Evolutionary conservation across 192 early-diverging fungal genomes (phyloP).

Genomic region (Globomyces pollinis-pini): DNA sequence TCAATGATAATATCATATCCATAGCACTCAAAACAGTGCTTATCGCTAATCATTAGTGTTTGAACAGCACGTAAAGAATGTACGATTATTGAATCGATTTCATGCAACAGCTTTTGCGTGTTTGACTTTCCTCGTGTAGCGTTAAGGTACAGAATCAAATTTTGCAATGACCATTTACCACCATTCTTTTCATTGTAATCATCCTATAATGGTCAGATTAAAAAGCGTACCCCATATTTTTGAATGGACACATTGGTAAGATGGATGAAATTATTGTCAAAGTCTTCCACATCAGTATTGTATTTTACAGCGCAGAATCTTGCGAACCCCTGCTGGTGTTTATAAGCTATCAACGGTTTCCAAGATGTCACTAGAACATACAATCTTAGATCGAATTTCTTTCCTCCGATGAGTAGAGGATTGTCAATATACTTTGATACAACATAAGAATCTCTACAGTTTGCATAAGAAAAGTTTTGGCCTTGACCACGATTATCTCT

Average conservation of each 20-base stretch:
- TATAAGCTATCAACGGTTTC: slow-evolving; percentile 49
- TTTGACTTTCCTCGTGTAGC: slow-evolving; percentile 34
- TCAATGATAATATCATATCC: slow-evolving; percentile 54
- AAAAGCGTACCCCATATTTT: slow-evolving; percentile 42
- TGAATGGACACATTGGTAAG: slow-evolving; percentile 55
- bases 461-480: slow-evolving; percentile 47
- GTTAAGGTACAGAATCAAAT: slow-evolving; percentile 39
- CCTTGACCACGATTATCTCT: slow-evolving; percentile 25
- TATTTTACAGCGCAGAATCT: slow-evolving; percentile 49
- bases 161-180: slow-evolving; percentile 46
- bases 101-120: slow-evolving; percentile 29
- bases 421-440: slow-evolving; percentile 50
- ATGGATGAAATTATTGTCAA: slow-evolving; percentile 55
- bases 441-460: slow-evolving; percentile 50
- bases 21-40: slow-evolving; percentile 52
- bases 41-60: slow-evolving; percentile 38
- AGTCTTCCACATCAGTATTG: slow-evolving; percentile 36
- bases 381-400: slow-evolving; percentile 51
- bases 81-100: slow-evolving; percentile 48
- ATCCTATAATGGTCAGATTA: slow-evolving; percentile 9
- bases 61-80: slow-evolving; percentile 47
- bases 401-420: slow-evolving; percentile 47
- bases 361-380: slow-evolving; percentile 52
- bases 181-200: slow-evolving; percentile 55
- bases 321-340: slow-evolving; percentile 42